Evolutionary conservation across 108 stramenopile genomes (phyloP).

Genomic region (Cyclotella choctawhatcheeana): DNA sequence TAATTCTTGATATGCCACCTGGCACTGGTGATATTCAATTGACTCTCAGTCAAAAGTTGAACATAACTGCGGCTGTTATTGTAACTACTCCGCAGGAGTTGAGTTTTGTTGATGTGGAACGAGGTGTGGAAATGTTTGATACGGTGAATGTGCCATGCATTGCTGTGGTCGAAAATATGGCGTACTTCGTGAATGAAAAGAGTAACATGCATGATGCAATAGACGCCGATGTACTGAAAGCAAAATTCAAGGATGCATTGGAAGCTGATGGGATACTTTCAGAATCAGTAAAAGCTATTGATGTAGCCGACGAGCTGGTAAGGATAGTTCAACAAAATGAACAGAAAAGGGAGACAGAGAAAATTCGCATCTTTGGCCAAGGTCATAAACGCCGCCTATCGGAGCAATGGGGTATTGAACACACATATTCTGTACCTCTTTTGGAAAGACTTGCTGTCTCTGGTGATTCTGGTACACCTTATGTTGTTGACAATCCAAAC

Average conservation of each 20-base stretch:
- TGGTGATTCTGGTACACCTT: constrained; percentile 86
- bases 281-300: constrained; percentile 16
- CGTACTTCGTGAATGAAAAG: constrained; percentile 74
- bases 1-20: constrained; percentile 98
- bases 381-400: constrained; percentile 77
- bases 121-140: constrained; percentile 97
- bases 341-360: constrained; percentile 35
- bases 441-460: constrained; percentile 77
- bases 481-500: constrained; percentile 70
- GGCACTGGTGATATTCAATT: constrained; percentile 99
- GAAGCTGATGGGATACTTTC: constrained; percentile 26
- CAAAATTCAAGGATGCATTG: constrained; percentile 27
- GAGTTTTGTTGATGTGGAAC: constrained; percentile 94
- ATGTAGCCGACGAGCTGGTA: constrained; percentile 53
- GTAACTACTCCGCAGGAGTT: constrained; percentile 98
- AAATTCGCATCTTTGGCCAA: constrained; percentile 80
- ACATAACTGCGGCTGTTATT: constrained; percentile 95
- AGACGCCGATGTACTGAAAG: constrained; percentile 46
- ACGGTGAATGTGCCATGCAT: constrained; percentile 93
- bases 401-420: constrained; percentile 89
- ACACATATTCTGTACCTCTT: constrained; percentile 77
- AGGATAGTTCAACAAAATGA: constrained; percentile 52
- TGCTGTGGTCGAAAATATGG: constrained; percentile 99
- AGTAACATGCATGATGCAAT: constrained; percentile 11
- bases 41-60: constrained; percentile 91